A percentile compares a stretch with the other conserved stretches of the same genome.
These are phyloP conservation scores for Fusarium sp. DNA, from an alignment of 2,329 filamentous ascomycete species.

Conservation along the genomic window DNA sequence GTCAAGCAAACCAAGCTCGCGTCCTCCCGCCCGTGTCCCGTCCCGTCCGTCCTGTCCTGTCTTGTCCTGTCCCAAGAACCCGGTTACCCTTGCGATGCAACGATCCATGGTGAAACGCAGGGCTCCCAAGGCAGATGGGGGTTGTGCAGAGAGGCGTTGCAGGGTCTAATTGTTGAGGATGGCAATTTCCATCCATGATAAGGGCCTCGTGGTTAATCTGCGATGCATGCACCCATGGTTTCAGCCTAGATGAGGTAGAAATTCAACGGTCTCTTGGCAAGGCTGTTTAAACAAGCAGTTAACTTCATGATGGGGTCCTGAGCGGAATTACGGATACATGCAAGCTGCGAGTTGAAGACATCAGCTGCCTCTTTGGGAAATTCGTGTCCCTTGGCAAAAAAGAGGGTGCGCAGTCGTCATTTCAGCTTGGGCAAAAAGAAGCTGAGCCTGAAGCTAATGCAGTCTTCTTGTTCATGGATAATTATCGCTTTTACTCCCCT, in stretches of 20 bases:
- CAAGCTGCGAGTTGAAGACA: slow-evolving; percentile 4
- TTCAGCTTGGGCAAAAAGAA: slow-evolving; percentile 32
- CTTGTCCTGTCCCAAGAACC: background rate
- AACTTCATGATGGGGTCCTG: background rate
- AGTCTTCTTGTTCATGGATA: background rate
- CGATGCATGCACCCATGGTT: slow-evolving; percentile 4
- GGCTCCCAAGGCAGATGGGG: background rate
- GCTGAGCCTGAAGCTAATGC: slow-evolving; percentile 1
- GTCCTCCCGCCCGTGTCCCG: background rate
- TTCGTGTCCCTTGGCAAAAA: slow-evolving; percentile 23
- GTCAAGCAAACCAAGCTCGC: background rate
- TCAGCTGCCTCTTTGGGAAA: slow-evolving; percentile 30
- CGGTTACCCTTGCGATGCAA: slow-evolving; percentile 4
- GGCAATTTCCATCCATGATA: background rate
- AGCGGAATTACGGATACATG: slow-evolving; percentile 24
- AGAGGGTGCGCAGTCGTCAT: slow-evolving; percentile 8
- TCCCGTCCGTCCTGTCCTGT: background rate
- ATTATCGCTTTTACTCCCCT: background rate
- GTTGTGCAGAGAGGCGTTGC: slow-evolving; percentile 6
- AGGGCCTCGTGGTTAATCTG: slow-evolving; percentile 13
- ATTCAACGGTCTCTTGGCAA: slow-evolving; percentile 6
- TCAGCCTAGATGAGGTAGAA: background rate
- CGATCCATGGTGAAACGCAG: slow-evolving; percentile 19
- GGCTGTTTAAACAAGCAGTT: background rate
- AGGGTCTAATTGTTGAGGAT: slow-evolving; percentile 11